These are phyloP conservation scores for Phaeolepiota aurea DNA, from an alignment of 768 basidiomycete genomes.

Conservation along the genomic window DNA sequence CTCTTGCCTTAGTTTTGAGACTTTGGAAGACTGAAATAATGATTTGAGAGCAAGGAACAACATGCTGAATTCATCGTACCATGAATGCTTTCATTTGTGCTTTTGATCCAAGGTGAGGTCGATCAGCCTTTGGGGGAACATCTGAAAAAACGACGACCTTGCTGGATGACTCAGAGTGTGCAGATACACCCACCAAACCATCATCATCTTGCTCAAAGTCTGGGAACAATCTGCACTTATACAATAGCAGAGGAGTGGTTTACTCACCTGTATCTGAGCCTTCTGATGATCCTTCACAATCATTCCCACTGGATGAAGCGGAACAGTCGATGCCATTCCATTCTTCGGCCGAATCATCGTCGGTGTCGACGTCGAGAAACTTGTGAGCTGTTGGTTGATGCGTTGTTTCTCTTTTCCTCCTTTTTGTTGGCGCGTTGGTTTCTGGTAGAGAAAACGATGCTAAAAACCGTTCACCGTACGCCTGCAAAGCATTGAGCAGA, in stretches of 20 bases:
- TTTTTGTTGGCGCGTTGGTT: constrained; percentile 6
- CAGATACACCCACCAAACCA: no score
- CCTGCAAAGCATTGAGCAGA: constrained; percentile 33
- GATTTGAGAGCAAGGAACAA: constrained; percentile 2
- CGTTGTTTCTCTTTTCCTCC: constrained; percentile 13
- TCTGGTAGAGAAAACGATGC: constrained; percentile 26
- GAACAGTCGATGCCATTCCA: constrained; percentile 25
- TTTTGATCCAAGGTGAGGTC: constrained; percentile 18
- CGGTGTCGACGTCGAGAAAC: constrained; percentile 10
- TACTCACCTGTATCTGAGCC: no score
- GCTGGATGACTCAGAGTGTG: constrained; percentile 19
- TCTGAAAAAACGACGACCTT: constrained; percentile 51
- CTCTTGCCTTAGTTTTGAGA: constrained; percentile 46
- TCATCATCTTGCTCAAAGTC: constrained; percentile 39
- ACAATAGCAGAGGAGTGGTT: no score
- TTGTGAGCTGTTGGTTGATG: constrained; percentile 10
- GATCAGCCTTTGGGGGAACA: constrained; percentile 11
- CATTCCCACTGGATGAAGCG: neutral
- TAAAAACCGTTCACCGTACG: constrained; percentile 40
- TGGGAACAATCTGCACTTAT: constrained; percentile 7
- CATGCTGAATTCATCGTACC: constrained; percentile 32
- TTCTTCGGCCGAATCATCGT: constrained; percentile 31
- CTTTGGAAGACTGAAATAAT: constrained; percentile 62
- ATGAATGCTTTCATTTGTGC: constrained; percentile 63
- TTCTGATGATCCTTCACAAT: no score